These are phyloP conservation scores for Kwoniella botswanensis DNA, from an alignment of 768 basidiomycete species.

Conservation along the genomic window DNA sequence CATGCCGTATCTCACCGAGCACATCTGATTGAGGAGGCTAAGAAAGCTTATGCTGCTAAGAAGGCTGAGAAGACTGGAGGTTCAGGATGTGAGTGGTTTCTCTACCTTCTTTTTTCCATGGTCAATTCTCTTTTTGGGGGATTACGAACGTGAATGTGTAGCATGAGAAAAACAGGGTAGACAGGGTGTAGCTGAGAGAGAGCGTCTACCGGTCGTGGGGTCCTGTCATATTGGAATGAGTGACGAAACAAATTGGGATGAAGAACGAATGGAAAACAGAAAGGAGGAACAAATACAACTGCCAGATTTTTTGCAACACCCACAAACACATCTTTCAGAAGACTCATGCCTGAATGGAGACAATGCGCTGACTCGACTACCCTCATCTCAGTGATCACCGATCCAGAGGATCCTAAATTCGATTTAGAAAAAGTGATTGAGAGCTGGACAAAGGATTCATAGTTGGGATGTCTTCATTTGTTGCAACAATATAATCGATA, in stretches of 20 bases:
- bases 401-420: conserved; percentile 94
- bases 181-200: too few relatives aligned
- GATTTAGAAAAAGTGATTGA: conserved; percentile 84
- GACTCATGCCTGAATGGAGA: too few relatives aligned
- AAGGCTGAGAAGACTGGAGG: conserved; percentile 51
- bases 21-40: conserved; percentile 79
- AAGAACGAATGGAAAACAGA: too few relatives aligned
- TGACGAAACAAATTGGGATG: too few relatives aligned
- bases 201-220: too few relatives aligned
- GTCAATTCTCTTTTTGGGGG: not conserved
- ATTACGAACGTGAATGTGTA: too few relatives aligned
- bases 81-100: conserved; percentile 62
- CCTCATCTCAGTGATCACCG: conserved; percentile 73
- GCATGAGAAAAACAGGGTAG: too few relatives aligned
- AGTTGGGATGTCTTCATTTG: conserved; percentile 12
- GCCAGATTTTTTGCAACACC: too few relatives aligned
- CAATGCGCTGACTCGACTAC: not conserved
- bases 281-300: too few relatives aligned
- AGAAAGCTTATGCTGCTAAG: conserved; percentile 81
- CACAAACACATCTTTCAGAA: too few relatives aligned
- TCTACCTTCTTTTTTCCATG: conserved; percentile 56
- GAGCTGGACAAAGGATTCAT: conserved; percentile 51
- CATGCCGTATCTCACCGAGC: conserved; percentile 63
- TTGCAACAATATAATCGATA: conserved; percentile 1
- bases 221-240: too few relatives aligned